Evolutionary conservation across 495 filamentous ascomycete genomes (phyloP), one percentile per base, ranked within the genome.

Genomic region (Xylaria grammica): DNA sequence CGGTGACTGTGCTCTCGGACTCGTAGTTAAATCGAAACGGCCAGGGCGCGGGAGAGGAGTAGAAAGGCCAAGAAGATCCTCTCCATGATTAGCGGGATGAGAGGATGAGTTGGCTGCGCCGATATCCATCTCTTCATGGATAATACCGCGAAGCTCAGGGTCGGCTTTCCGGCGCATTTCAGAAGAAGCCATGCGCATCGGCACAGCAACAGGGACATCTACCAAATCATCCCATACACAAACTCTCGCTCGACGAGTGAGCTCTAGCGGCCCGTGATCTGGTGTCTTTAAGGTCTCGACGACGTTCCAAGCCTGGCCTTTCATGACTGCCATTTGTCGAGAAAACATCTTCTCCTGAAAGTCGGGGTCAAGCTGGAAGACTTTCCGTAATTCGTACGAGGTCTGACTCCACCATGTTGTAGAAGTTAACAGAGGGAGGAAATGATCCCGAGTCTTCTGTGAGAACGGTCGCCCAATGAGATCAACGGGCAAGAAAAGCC

Each of bases 271-370:
- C 1, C 95, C 95, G 67, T 97, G 94, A 74, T 97, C 96, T 1
- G 85, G 82, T 4, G 89, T 90, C 72, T 99, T 99, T 55, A 99
- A 81, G 11, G 94, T 97, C 79, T 99, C 95, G 9, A 99, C 93
- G 2, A 99, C 95, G 75, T 99, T 99, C 91, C 94, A 99, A 9
- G 96, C 95, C 71, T 99, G 95, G 4, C 95, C 95, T 79, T 99
- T 99, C 91, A 99, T 95, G 44, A 99, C 95, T 1, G 96, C 94
- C 51, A 98, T 97, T 71, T 99, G 95, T 57, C 90, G 85, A 19
- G 92, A 92, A 76, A 96, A 99, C 95, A 99, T 99, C 75, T 90
- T 88, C 77, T 99, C 95, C 70, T 98, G 91, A 74, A 99, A 99
- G 76, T 98, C 95, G 0, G 91, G 86, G 72, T 99, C 95, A 73